Evolutionary conservation across 106 monocot species (phyloP), one percentile per base, ranked within the genome.

Genomic region (Dendrobium nobile): DNA sequence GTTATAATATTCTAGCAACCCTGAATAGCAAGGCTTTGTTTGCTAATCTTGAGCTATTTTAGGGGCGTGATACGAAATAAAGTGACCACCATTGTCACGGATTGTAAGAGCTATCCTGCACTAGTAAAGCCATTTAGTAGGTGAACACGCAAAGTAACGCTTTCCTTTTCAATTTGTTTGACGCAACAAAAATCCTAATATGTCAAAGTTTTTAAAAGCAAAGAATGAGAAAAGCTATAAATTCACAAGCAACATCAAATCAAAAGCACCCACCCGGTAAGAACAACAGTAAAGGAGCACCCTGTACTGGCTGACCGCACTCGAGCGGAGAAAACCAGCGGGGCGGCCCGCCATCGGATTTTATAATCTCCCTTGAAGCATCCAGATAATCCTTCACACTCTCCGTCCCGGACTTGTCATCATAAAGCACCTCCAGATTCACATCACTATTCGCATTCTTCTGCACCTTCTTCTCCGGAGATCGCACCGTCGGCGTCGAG

Each of bases 301-400:
- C 83, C 7, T 80, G 59, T 10, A 90, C 42, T 5, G 87, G 87
- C 64, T 54, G 55, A 20, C 87, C 90, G 67, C 90, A 90, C 79
- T 87, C 87, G 0, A 82, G 72, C 26, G 87, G 90, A 56, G 83
- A 90, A 81, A 90, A 87, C 90, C 90, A 90, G 79, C 90, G 80
- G 7, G 90, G 90, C 33, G 84, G 85, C 26, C 85, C 87, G 9
- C 90, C 90, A 37, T 90, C 90, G 18, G 75, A 47, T 75, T 43
- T 81, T 7, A 78, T 77, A n/a, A 90, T 75, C 75, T 85, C 84
- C 84, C 51, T 75, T 0, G 82, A 78, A 43, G 70, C 77, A 16
- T 81, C 87, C 11, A 90, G 59, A 47, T 90, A 90, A 55, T 87
- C 90, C 85, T 84, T 81, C 43, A 90, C 87, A 18, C 83, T 82